A percentile compares a stretch with the other conserved stretches of the same genome.
phyloP scores from a whole-genome alignment of 768 basidiomycete genomes.

The Leccinum olivaceopallidum region DNA sequence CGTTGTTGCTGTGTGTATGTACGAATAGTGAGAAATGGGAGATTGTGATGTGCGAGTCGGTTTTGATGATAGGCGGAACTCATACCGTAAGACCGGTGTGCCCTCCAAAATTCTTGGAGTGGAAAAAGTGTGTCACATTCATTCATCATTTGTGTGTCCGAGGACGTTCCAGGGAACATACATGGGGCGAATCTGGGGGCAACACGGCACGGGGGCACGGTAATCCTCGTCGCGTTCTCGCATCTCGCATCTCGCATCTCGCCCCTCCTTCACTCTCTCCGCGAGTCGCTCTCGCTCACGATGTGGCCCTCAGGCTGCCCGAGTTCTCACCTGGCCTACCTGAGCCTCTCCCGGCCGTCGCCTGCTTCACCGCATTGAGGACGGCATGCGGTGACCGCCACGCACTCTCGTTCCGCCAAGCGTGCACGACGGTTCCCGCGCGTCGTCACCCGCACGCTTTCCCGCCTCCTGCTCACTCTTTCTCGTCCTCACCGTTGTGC shows the following conservation, averaged over 20 bases:
- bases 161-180: not conserved
- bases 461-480: too few relatives aligned
- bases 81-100: slow-evolving; percentile 70
- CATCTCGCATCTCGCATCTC: not conserved
- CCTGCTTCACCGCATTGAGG: too few relatives aligned
- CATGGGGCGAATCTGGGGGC: too few relatives aligned
- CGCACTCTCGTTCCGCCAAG: too few relatives aligned
- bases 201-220: not conserved
- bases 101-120: not conserved
- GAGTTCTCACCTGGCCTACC: too few relatives aligned
- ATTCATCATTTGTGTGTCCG: not conserved
- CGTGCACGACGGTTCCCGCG: too few relatives aligned
- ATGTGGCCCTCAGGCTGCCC: too few relatives aligned
- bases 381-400: too few relatives aligned
- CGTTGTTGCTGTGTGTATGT: slow-evolving; percentile 43
- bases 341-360: too few relatives aligned
- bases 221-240: not conserved
- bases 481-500: too few relatives aligned
- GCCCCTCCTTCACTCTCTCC: not conserved
- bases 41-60: not conserved
- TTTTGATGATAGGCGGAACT: slow-evolving; percentile 29
- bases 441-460: too few relatives aligned
- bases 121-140: not conserved
- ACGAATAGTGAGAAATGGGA: not conserved
- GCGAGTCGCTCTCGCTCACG: too few relatives aligned